Base-by-base conservation (phyloP, 805 yeast genomes). In the Phaffomyces antillensis region DNA sequence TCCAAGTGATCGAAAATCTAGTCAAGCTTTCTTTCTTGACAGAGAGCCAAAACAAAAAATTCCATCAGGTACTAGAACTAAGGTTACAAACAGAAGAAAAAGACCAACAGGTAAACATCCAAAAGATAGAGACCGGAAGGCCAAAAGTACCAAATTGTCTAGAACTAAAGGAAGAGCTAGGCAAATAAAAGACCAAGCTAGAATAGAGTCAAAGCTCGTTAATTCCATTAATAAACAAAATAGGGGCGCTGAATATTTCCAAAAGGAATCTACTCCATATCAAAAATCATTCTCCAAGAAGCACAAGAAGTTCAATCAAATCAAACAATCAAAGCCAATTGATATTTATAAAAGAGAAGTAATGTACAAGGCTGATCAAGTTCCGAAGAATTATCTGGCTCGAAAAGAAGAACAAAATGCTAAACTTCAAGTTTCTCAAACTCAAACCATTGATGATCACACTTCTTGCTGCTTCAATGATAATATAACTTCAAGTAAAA, bases 1-100 rank as follows among this genome's bases (percentile, higher is more conserved):
- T 4, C 42, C 46, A 11, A 35, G 41, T 8, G 54, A 51, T 30
- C 36, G 54, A 37, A 41, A 28, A 17, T 5, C 17, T 28, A 13
- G 11, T 28, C 30, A 28, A 10, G 30, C 6, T 28, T 6, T 11
- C 5, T 9, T 16, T 6, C 11, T 17, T 11, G 17, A 16, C 1
- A 16, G 36, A 5, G 26, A 4, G 6, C 9, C 40, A 13, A 42
- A 16, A 15, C 23, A n/a, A n/a, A 28, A 15, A 10, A 11, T 11
- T 28, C 3, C 13, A 28, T 3, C 15, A 17, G 46, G 41, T 15
- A 20, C 23, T 20, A 44, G 44, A 40, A 37, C 36, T 5, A 44
- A 40, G 12, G 24, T 26, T 12, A 28, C 40, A 5, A 36, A 34
- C 32, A 37, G 41, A 37, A 43, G 36, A 30, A 37, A 32, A 16